Conservation (phyloP, 441 rosid species). For the Euphorbia corollata region DNA sequence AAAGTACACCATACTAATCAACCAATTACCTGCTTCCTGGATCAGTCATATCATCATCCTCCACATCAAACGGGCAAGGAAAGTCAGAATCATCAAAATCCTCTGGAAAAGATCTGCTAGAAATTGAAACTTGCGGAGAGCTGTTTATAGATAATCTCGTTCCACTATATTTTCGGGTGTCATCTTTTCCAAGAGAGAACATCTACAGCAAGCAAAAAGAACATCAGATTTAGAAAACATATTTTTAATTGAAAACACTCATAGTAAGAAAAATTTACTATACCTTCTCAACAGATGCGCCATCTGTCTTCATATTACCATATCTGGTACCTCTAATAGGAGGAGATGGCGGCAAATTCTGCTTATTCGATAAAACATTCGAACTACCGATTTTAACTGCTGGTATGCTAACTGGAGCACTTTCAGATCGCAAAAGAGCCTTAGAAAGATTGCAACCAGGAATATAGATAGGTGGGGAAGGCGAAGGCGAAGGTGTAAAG, state of each 20-base stretch:
- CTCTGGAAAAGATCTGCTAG: constrained; percentile 66
- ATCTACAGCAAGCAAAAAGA: constrained; percentile 29
- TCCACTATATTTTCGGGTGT: constrained; percentile 39
- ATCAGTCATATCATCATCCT: constrained; percentile 52
- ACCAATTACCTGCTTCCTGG: constrained; percentile 56
- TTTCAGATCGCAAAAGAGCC: constrained; percentile 55
- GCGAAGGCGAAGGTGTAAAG: constrained; percentile 68
- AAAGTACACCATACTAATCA: background rate
- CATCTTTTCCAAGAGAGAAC: constrained; percentile 50
- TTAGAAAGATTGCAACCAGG: constrained; percentile 38
- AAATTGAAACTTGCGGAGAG: constrained; percentile 53
- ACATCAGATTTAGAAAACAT: constrained; percentile 6
- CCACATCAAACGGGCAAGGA: constrained; percentile 77
- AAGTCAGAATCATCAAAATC: constrained; percentile 68
- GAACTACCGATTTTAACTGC: constrained; percentile 30
- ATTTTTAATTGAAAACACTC: constrained; percentile 6
- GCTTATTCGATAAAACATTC: constrained; percentile 38
- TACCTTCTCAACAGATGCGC: constrained; percentile 60
- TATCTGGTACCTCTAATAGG: constrained; percentile 38
- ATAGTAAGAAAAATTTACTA: constrained; percentile 8
- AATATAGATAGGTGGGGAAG: constrained; percentile 54
- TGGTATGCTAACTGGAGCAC: constrained; percentile 73
- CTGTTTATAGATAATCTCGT: constrained; percentile 40
- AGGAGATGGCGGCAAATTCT: constrained; percentile 50
- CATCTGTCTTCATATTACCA: constrained; percentile 34